Conservation (phyloP, 768 basidiomycete genomes). For the Mrakia gelida region DNA sequence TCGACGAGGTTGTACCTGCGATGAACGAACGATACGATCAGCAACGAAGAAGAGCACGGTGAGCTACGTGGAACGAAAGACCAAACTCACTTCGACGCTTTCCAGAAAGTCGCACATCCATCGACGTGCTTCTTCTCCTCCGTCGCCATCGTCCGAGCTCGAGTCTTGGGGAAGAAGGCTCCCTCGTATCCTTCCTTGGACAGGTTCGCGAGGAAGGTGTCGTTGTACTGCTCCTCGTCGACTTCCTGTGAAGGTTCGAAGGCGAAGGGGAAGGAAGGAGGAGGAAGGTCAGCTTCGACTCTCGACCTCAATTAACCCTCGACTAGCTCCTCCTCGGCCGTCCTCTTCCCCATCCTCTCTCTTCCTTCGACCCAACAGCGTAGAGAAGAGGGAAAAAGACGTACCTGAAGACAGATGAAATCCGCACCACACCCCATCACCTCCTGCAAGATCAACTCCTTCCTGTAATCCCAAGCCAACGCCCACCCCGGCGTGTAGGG, state of each 20-base stretch:
- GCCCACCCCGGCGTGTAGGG: constrained; percentile 98
- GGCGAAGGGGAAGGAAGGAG: constrained; percentile 12
- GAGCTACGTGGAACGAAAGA: too few relatives aligned
- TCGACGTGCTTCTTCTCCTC: constrained; percentile 83
- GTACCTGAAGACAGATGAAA: constrained; percentile 77
- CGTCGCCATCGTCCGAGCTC: constrained; percentile 87
- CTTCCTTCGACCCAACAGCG: too few relatives aligned
- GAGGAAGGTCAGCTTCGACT: not conserved
- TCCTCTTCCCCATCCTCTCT: not conserved
- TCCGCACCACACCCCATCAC: constrained; percentile 75
- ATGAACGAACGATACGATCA: not conserved
- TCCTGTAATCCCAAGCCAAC: constrained; percentile 88
- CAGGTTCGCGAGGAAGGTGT: constrained; percentile 75
- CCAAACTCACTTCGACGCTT: constrained; percentile 67
- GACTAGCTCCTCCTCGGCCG: too few relatives aligned
- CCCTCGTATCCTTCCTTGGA: constrained; percentile 78
- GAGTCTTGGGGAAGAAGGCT: constrained; percentile 82
- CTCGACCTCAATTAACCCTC: not conserved
- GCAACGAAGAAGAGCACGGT: not conserved
- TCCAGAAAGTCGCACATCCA: constrained; percentile 96
- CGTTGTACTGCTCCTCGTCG: constrained; percentile 85
- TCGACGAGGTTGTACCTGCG: constrained; percentile 85
- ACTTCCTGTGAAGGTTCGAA: constrained; percentile 57
- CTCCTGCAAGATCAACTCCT: constrained; percentile 79
- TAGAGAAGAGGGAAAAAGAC: not conserved